Conservation (phyloP, 371 early-diverging fungal species). For the Syncephalastrum monosporum region DNA sequence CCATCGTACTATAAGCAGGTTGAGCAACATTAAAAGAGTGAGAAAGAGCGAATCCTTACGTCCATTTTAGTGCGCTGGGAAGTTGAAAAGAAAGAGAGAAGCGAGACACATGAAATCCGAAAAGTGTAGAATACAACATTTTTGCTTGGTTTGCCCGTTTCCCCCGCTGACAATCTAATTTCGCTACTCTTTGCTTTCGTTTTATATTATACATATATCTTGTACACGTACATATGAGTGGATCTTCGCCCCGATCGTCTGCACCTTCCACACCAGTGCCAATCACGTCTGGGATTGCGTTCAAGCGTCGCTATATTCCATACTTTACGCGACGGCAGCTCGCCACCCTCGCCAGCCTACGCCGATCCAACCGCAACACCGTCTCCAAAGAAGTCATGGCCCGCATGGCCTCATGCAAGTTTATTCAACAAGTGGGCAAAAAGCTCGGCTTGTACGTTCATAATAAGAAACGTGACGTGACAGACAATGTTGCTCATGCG, state of each 20-base stretch:
- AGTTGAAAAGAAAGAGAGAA: no score
- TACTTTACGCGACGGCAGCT: slow-evolving; percentile 47
- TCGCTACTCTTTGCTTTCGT: neutral
- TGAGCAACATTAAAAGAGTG: no score
- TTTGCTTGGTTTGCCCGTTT: no score
- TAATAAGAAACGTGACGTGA: no score
- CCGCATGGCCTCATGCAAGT: slow-evolving; percentile 44
- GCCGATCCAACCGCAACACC: slow-evolving; percentile 18
- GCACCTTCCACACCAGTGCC: slow-evolving; percentile 27
- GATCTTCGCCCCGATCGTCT: slow-evolving; percentile 20
- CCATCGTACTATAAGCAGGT: no score
- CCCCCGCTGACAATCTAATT: no score
- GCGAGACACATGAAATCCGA: neutral
- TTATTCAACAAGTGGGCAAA: slow-evolving; percentile 49
- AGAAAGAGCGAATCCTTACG: no score
- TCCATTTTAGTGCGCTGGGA: no score
- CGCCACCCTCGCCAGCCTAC: slow-evolving; percentile 28
- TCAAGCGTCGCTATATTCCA: slow-evolving; percentile 37
- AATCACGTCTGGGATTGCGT: slow-evolving; percentile 36
- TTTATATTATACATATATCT: neutral
- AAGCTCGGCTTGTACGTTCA: slow-evolving; percentile 47
- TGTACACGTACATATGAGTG: slow-evolving; percentile 8
- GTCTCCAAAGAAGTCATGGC: slow-evolving; percentile 28
- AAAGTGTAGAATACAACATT: neutral
- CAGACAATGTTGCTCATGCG: neutral